phyloP scores from a whole-genome alignment of 805 yeast species.

The Pichia deserticola region DNA sequence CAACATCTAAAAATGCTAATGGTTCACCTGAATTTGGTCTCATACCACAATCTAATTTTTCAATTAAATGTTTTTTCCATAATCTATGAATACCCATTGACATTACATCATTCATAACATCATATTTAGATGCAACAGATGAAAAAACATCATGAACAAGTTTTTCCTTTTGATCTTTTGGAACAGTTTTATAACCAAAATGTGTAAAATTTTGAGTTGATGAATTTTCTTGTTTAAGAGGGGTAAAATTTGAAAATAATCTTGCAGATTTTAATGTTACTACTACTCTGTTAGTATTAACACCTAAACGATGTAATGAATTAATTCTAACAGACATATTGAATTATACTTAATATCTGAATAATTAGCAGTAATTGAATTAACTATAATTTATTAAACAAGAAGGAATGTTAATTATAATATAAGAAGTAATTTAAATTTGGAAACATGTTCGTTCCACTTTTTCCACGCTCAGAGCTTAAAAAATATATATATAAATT shows the following conservation, averaged over 20 bases:
- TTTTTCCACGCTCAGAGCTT: too few species aligned
- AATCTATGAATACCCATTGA: slow-evolving; percentile 89
- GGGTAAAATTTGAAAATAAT: slow-evolving; percentile 9
- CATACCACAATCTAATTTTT: slow-evolving; percentile 85
- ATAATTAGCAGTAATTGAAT: too few species aligned
- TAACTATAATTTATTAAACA: too few species aligned
- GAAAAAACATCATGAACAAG: slow-evolving; percentile 84
- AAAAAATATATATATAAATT: too few species aligned
- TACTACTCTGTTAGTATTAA: too few species aligned
- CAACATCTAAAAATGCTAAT: slow-evolving; percentile 85
- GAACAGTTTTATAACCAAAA: slow-evolving; percentile 84
- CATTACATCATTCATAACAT: slow-evolving; percentile 97
- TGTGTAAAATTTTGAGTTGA: slow-evolving; percentile 47
- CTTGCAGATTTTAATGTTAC: slow-evolving; percentile 1
- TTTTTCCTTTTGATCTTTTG: slow-evolving; percentile 71
- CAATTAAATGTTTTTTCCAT: slow-evolving; percentile 90
- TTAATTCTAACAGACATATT: neutral
- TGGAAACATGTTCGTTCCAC: too few species aligned
- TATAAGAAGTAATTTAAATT: too few species aligned
- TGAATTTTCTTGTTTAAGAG: slow-evolving; percentile 1
- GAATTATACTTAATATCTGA: neutral
- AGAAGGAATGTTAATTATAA: too few species aligned
- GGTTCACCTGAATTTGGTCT: slow-evolving; percentile 77
- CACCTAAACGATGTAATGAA: neutral
- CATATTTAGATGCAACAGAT: slow-evolving; percentile 90